Conservation (phyloP, 2,329 filamentous ascomycete species). For the Alternaria dauci region DNA sequence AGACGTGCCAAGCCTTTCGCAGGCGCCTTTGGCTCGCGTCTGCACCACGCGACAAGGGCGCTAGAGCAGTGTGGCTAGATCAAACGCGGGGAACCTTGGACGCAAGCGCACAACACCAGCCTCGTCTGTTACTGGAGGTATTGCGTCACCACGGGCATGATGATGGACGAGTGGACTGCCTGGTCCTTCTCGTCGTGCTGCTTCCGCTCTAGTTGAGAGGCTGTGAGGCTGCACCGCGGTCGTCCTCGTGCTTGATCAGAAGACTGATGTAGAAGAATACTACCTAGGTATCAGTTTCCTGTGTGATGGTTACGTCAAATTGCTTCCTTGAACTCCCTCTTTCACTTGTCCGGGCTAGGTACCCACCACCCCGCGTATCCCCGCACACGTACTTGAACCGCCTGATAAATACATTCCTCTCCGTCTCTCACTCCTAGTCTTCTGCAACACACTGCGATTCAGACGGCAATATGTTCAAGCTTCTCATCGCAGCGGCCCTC, state of each 20-base stretch:
- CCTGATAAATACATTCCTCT: not conserved
- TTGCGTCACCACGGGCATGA: not conserved
- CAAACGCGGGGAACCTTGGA: slow-evolving; percentile 16
- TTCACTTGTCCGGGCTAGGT: slow-evolving; percentile 12
- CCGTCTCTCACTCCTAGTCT: not conserved
- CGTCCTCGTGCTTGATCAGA: slow-evolving; percentile 2
- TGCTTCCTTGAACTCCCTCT: not conserved
- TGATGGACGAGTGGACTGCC: not conserved
- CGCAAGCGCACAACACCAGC: slow-evolving; percentile 5
- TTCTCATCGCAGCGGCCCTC: slow-evolving; percentile 29
- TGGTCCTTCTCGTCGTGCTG: not conserved
- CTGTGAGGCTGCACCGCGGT: slow-evolving; percentile 3
- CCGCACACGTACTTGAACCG: slow-evolving; percentile 10
- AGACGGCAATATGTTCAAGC: slow-evolving; percentile 28
- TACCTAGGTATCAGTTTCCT: not conserved
- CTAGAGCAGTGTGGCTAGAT: slow-evolving; percentile 6
- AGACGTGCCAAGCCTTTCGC: slow-evolving; percentile 14
- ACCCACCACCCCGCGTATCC: slow-evolving; percentile 16
- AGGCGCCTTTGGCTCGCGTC: slow-evolving; percentile 6
- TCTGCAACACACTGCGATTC: not conserved
- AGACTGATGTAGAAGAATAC: not conserved
- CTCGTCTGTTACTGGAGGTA: not conserved
- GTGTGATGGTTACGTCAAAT: slow-evolving; percentile 2
- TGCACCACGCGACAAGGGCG: slow-evolving; percentile 5
- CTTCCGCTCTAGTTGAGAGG: not conserved